Conservation (phyloP, 1,139 yeast genomes). For the Kodamaea fungicola region DNA sequence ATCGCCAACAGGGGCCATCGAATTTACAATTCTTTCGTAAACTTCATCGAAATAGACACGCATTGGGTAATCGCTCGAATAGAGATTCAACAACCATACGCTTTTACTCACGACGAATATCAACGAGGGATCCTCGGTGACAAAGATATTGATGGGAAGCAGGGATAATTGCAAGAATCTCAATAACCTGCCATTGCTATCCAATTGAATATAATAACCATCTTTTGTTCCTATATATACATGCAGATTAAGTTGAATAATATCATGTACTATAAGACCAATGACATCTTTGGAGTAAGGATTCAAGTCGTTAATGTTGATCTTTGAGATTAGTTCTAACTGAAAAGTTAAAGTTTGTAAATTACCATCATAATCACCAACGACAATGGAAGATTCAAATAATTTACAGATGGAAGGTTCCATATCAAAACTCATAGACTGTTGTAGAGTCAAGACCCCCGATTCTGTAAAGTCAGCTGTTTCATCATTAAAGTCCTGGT, state of each 20-base stretch:
- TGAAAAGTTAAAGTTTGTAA: slow-evolving; percentile 1
- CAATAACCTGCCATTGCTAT: background rate
- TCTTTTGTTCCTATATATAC: slow-evolving; percentile 18
- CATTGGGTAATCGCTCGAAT: slow-evolving; percentile 32
- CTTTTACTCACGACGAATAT: slow-evolving; percentile 34
- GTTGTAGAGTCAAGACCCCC: slow-evolving; percentile 5
- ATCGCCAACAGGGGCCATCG: slow-evolving; percentile 7
- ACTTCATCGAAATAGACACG: slow-evolving; percentile 39
- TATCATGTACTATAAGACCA: slow-evolving; percentile 7
- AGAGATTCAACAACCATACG: slow-evolving; percentile 40
- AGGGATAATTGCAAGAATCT: slow-evolving; percentile 14
- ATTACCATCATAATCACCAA: slow-evolving; percentile 12
- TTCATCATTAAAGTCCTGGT: slow-evolving; percentile 1
- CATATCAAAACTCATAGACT: slow-evolving; percentile 1
- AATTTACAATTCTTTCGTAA: slow-evolving; percentile 19
- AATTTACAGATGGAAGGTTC: slow-evolving; percentile 10
- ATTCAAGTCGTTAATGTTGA: slow-evolving; percentile 6
- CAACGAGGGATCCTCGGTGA: slow-evolving; percentile 13
- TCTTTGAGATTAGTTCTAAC: slow-evolving; percentile 1
- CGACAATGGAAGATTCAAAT: slow-evolving; percentile 2
- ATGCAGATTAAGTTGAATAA: slow-evolving; percentile 2
- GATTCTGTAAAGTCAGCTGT: slow-evolving; percentile 2
- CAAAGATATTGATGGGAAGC: slow-evolving; percentile 16
- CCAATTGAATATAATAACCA: slow-evolving; percentile 13
- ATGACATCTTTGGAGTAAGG: slow-evolving; percentile 6